Percentiles rank a stretch among this genome's conserved stretches.
These are phyloP conservation scores for Chlorophyllum brunneum DNA, from an alignment of 768 basidiomycete species.

Conservation along the genomic window DNA sequence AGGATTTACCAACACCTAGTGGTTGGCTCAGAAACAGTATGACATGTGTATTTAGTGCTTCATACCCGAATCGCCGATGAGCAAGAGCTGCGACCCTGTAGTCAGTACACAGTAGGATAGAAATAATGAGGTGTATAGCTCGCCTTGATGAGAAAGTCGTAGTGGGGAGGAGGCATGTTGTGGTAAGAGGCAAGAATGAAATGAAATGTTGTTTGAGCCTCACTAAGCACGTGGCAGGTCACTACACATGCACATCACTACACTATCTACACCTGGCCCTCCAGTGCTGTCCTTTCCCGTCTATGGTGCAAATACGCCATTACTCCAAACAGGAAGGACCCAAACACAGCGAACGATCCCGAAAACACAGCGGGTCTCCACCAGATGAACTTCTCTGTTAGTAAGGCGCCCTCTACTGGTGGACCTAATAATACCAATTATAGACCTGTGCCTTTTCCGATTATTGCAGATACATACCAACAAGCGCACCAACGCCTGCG, in stretches of 20 bases:
- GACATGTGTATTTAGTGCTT: constrained; percentile 10
- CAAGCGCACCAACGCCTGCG: constrained; percentile 14
- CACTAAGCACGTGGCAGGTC: constrained; percentile 9
- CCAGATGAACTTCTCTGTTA: constrained; percentile 13
- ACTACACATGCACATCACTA: background rate
- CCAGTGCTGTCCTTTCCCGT: background rate
- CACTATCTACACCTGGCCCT: background rate
- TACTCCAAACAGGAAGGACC: background rate
- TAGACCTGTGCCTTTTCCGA: background rate
- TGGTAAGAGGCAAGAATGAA: background rate
- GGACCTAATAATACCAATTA: constrained; percentile 13
- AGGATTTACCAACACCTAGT: constrained; percentile 93
- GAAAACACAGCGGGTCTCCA: constrained; percentile 16
- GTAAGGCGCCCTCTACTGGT: constrained; percentile 15
- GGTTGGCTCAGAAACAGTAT: constrained; percentile 10
- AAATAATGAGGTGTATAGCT: constrained; percentile 13
- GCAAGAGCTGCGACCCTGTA: constrained; percentile 61
- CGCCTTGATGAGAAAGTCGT: constrained; percentile 96
- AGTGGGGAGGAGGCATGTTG: constrained; percentile 85
- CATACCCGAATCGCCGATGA: constrained; percentile 93
- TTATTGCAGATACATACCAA: constrained; percentile 9
- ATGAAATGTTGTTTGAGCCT: background rate
- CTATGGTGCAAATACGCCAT: background rate
- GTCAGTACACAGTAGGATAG: constrained; percentile 9
- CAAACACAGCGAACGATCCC: constrained; percentile 6